Percentiles rank a stretch among this genome's conserved stretches.
phyloP scores from a whole-genome alignment of 305 asterid species.

The Monarda citriodora region DNA sequence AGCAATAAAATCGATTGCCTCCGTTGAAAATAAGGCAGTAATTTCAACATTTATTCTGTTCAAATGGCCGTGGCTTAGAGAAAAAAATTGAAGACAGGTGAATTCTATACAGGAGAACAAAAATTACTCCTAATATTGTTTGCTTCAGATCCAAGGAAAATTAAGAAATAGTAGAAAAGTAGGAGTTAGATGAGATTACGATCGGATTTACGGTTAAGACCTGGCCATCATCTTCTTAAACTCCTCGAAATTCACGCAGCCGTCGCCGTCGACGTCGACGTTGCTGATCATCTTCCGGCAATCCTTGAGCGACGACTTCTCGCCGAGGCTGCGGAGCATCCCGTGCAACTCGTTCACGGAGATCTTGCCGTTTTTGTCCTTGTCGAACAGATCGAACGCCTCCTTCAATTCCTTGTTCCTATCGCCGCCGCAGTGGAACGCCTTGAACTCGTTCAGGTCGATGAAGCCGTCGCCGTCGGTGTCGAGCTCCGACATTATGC shows the following conservation, averaged over 20 bases:
- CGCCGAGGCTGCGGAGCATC: conserved; percentile 60
- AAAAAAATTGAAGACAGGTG: neutral
- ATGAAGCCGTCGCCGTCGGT: conserved; percentile 90
- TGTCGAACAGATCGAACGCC: conserved; percentile 77
- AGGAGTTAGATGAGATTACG: conserved; percentile 14
- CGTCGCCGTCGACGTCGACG: conserved; percentile 89
- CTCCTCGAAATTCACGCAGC: conserved; percentile 81
- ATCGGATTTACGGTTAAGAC: neutral
- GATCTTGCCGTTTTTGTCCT: conserved; percentile 80
- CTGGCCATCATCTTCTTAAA: conserved; percentile 79
- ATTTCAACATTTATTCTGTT: neutral
- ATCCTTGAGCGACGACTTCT: conserved; percentile 65
- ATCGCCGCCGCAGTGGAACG: conserved; percentile 49
- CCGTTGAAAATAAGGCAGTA: neutral
- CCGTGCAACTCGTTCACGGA: conserved; percentile 62
- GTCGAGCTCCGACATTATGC: conserved; percentile 81
- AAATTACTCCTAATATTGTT: conserved; percentile 20
- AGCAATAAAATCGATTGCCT: conserved; percentile 17
- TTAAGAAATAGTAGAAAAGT: neutral
- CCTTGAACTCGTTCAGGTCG: conserved; percentile 79
- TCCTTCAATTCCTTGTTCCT: conserved; percentile 55
- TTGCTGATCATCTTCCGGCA: conserved; percentile 68
- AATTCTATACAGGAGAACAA: conserved; percentile 18
- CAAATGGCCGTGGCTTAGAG: neutral
- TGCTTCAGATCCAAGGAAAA: conserved; percentile 11